Percentiles rank a stretch among this genome's conserved stretches.
phyloP scores from a whole-genome alignment of 306 rosid species.

The Comarum palustre region DNA sequence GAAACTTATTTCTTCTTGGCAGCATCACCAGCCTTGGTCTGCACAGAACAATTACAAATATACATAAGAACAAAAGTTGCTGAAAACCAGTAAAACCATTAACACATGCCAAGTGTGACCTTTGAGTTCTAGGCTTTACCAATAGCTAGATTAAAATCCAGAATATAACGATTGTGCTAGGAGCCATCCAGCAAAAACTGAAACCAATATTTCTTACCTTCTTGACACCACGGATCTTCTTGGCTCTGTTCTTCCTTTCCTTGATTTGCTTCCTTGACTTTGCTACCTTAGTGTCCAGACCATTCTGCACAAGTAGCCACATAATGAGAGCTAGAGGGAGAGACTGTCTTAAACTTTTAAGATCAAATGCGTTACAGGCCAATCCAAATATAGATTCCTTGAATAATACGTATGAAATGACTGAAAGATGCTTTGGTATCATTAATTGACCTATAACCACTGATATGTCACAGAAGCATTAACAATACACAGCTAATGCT shows the following conservation, averaged over 20 bases:
- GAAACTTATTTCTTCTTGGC: slow-evolving; percentile 68
- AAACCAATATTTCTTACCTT: slow-evolving; percentile 40
- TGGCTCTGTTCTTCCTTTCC: slow-evolving; percentile 78
- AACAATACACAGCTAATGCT: background rate
- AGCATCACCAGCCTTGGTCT: slow-evolving; percentile 82
- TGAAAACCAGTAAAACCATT: background rate
- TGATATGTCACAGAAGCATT: background rate
- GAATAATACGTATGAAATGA: background rate
- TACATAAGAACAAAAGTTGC: background rate
- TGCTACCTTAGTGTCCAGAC: slow-evolving; percentile 68
- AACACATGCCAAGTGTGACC: background rate
- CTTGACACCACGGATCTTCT: slow-evolving; percentile 82
- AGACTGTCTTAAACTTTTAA: background rate
- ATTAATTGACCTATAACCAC: background rate
- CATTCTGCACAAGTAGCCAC: slow-evolving; percentile 44
- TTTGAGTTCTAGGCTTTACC: too few relatives aligned
- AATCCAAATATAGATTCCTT: background rate
- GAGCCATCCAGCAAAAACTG: background rate
- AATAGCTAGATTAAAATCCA: too few relatives aligned
- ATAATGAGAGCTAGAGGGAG: background rate
- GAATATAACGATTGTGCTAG: background rate
- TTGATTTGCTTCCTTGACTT: slow-evolving; percentile 81
- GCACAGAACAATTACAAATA: slow-evolving; percentile 16
- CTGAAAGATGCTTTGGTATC: background rate
- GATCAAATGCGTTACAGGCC: background rate